phyloP scores from a whole-genome alignment of 768 basidiomycete genomes.

The Serendipita vermifera region DNA sequence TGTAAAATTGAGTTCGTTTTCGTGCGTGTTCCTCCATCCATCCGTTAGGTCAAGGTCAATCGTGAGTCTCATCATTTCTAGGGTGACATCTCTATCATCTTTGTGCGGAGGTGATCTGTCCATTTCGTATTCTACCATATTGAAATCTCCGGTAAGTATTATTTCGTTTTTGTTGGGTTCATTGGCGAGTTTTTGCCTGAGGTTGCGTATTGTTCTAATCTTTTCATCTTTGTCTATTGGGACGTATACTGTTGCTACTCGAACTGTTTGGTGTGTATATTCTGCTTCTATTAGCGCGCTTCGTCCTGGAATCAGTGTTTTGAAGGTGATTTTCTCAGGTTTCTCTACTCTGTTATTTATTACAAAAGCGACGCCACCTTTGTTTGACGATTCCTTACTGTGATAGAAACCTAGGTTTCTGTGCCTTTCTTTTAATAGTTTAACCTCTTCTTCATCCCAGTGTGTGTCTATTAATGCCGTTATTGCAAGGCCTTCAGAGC shows the following conservation, averaged over 20 bases:
- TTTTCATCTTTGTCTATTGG: not conserved
- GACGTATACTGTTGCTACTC: not conserved
- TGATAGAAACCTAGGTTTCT: too few relatives aligned
- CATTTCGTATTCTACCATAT: constrained; percentile 2
- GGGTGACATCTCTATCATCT: not conserved
- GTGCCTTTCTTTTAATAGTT: not conserved
- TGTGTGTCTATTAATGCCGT: not conserved
- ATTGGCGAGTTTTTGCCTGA: not conserved
- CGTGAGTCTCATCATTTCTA: not conserved
- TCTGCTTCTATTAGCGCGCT: not conserved
- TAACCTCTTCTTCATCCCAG: not conserved
- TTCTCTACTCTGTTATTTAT: not conserved
- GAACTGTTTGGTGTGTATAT: not conserved
- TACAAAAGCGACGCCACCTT: not conserved
- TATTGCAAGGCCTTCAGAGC: not conserved
- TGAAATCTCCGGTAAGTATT: not conserved
- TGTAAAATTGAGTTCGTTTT: not conserved
- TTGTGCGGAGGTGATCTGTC: not conserved
- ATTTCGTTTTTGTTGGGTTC: not conserved
- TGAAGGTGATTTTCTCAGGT: not conserved
- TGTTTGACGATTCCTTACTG: too few relatives aligned
- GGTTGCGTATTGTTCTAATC: not conserved
- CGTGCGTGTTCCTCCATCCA: not conserved
- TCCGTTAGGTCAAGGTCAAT: not conserved
- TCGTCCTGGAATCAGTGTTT: not conserved